Conservation (phyloP, 129 eudicot genomes). For the Sambucus nigra region DNA sequence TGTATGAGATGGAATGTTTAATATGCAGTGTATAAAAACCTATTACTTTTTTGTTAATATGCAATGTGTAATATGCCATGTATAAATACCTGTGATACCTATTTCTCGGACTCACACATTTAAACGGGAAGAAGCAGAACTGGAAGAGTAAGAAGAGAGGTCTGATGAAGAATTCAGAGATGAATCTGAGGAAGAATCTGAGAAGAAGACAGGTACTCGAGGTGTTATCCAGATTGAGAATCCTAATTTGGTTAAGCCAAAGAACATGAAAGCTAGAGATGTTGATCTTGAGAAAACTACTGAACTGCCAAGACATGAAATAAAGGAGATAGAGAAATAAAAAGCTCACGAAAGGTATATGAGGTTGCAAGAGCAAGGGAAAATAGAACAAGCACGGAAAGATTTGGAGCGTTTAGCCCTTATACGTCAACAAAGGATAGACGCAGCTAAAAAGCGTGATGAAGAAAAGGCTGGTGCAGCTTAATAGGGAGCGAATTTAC, state of each 20-base stretch:
- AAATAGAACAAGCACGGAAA: background rate
- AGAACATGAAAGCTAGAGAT: slow-evolving; percentile 83
- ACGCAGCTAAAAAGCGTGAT: too few species aligned
- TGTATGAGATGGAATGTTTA: too few species aligned
- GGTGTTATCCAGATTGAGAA: slow-evolving; percentile 83
- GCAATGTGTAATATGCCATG: too few species aligned
- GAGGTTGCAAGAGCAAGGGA: slow-evolving; percentile 1
- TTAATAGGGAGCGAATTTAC: too few species aligned
- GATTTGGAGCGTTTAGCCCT: too few species aligned
- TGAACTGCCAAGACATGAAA: slow-evolving; percentile 93
- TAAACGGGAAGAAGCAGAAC: slow-evolving; percentile 63
- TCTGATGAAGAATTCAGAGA: slow-evolving; percentile 67
- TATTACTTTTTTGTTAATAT: too few species aligned
- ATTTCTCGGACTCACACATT: slow-evolving; percentile 89
- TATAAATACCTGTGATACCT: too few species aligned
- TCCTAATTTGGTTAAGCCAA: slow-evolving; percentile 90
- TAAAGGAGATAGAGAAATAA: background rate
- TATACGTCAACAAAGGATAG: too few species aligned
- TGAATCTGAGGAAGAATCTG: slow-evolving; percentile 58
- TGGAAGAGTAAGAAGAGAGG: slow-evolving; percentile 50
- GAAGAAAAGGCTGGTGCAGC: too few species aligned
- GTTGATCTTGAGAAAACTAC: slow-evolving; percentile 83
- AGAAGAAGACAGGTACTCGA: slow-evolving; percentile 75
- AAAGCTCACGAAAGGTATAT: background rate
- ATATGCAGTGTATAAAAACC: too few species aligned